These are phyloP conservation scores for Cenchrus americanus DNA, from an alignment of 176 grass and related monocot genomes.

Conservation along the genomic window DNA sequence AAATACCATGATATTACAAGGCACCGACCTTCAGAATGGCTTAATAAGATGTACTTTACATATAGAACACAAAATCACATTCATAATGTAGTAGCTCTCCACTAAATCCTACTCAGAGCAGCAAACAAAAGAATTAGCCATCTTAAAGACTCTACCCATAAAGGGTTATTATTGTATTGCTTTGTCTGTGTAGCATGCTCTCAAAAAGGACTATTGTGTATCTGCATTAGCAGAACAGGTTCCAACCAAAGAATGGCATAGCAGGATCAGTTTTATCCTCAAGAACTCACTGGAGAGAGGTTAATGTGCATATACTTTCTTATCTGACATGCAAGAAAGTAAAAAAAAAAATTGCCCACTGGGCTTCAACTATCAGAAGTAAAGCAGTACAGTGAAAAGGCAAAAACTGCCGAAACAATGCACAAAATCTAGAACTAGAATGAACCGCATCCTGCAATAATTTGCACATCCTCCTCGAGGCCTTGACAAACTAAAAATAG, in stretches of 20 bases:
- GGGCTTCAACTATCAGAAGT: background rate
- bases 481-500: background rate
- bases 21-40: background rate
- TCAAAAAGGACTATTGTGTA: slow-evolving; percentile 1
- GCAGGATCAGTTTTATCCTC: background rate
- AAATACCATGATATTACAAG: slow-evolving; percentile 24
- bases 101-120: background rate
- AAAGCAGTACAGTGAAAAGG: background rate
- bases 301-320: background rate
- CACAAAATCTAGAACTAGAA: slow-evolving; percentile 21
- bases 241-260: background rate
- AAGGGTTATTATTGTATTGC: background rate
- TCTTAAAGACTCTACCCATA: background rate
- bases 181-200: background rate
- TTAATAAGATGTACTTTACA: background rate
- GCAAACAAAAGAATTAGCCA: slow-evolving; percentile 14
- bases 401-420: slow-evolving; percentile 15
- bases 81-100: background rate
- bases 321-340: background rate
- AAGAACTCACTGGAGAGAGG: background rate
- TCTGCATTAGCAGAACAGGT: background rate
- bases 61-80: background rate
- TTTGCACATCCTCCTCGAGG: background rate
- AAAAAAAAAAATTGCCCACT: background rate
- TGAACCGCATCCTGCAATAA: background rate